Conservation (phyloP, 1,139 yeast species). For the Wickerhamomyces sp. region DNA sequence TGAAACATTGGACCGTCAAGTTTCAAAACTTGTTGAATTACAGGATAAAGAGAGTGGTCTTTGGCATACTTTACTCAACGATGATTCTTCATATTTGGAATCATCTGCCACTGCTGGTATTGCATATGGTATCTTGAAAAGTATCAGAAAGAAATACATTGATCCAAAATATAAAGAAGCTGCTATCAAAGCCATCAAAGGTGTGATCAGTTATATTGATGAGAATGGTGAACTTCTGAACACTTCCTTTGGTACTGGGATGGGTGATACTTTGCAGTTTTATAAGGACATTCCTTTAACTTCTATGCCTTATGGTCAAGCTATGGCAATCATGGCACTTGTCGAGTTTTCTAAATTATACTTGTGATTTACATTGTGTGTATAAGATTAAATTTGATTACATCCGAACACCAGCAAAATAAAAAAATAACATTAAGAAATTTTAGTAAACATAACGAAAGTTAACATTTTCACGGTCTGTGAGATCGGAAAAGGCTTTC, state of each 20-base stretch:
- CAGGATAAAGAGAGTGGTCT: slow-evolving; percentile 8
- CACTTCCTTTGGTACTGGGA: slow-evolving; percentile 10
- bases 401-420: too few relatives aligned
- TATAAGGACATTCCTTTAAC: slow-evolving; percentile 10
- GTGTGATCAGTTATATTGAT: slow-evolving; percentile 8
- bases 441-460: slow-evolving; percentile 39
- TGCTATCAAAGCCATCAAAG: slow-evolving; percentile 10
- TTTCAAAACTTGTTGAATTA: slow-evolving; percentile 7
- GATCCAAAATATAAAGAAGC: slow-evolving; percentile 4
- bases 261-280: slow-evolving; percentile 10
- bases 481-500: slow-evolving; percentile 46
- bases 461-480: slow-evolving; percentile 58
- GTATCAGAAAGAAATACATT: slow-evolving; percentile 7
- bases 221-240: slow-evolving; percentile 8
- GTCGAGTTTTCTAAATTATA: slow-evolving; percentile 9
- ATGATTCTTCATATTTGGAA: slow-evolving; percentile 7
- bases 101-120: slow-evolving; percentile 11
- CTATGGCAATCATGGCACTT: slow-evolving; percentile 10
- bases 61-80: slow-evolving; percentile 10
- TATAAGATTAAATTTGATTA: too few relatives aligned
- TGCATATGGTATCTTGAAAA: slow-evolving; percentile 10
- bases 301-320: slow-evolving; percentile 12
- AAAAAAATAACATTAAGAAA: too few relatives aligned
- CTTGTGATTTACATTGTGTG: too few relatives aligned
- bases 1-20: slow-evolving; percentile 11